phyloP scores from a whole-genome alignment of 176 grass and related monocot genomes.

The Oryza meridionalis region DNA sequence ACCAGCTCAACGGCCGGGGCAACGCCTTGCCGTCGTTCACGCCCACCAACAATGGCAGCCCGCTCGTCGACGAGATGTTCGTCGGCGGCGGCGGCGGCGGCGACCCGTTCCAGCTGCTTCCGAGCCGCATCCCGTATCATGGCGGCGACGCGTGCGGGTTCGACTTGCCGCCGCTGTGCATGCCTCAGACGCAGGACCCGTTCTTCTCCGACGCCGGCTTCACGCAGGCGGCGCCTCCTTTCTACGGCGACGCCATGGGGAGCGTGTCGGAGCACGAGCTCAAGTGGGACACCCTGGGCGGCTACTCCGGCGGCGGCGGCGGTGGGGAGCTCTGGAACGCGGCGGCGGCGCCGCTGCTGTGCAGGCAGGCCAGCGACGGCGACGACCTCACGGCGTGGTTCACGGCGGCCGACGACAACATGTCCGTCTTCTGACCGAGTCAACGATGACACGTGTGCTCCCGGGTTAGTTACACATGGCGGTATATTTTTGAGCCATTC shows the following conservation, averaged over 20 bases:
- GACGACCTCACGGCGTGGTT: conserved; percentile 65
- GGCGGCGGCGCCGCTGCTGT: conserved; percentile 48
- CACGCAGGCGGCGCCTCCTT: neutral
- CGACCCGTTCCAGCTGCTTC: conserved; percentile 32
- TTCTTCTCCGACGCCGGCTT: conserved; percentile 43
- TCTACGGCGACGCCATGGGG: conserved; percentile 37
- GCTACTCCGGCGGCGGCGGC: neutral
- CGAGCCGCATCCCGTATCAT: neutral
- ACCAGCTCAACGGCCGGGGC: conserved; percentile 49
- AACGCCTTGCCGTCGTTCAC: conserved; percentile 45
- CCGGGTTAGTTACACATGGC: conserved; percentile 9
- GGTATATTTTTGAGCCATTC: conserved; percentile 47
- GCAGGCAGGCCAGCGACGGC: conserved; percentile 84
- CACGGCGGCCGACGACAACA: conserved; percentile 51
- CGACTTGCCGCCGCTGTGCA: conserved; percentile 13
- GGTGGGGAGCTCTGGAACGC: conserved; percentile 54
- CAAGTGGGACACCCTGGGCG: conserved; percentile 37
- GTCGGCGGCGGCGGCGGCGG: neutral
- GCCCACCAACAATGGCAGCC: conserved; percentile 29
- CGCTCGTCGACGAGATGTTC: neutral
- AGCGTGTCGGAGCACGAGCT: conserved; percentile 45
- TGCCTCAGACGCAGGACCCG: conserved; percentile 26
- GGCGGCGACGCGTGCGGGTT: neutral
- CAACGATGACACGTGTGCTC: neutral
- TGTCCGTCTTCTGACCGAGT: conserved; percentile 55